Evolutionary conservation across 176 grass and related monocot genomes (phyloP), one percentile per base, ranked within the genome.

Genomic region (Lolium perenne): DNA sequence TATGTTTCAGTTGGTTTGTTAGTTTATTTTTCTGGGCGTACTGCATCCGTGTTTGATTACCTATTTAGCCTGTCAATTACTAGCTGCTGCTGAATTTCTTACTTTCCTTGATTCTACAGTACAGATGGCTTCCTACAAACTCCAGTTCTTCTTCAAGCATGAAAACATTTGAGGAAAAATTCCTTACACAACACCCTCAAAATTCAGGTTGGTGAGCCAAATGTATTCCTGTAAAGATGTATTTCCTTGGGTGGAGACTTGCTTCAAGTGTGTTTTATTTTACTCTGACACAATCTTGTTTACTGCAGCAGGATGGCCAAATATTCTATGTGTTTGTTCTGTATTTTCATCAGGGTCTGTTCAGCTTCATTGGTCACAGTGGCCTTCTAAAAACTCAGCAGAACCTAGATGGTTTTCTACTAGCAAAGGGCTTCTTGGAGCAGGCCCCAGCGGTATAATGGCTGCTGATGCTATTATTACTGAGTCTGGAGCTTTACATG

Each of bases 321-420:
- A 72, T 79, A 90, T 96, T 67, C 88, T 94, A 21, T 99, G 97
- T 2, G 86, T 99, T 80, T 99, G 97, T 77, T 99, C 97, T 67
- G 97, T 99, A 74, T 99, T 99, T 89, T 99, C 94, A 82, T 99
- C 97, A 60, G 97, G 97, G 61, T 96, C 97, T 88, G 90, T 99
- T 68, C 97, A 99, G 80, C 97, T 99, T 83, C 94, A 99, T 82
- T 99, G 97, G 97, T 90, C 90, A 76, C 92, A 94, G 54, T 96
- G 90, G 90, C 97, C 94, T 77, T 84, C 90, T 77, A 85, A 85
- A 94, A 99, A 91, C 69, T 90, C 84, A 82, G 73, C 87, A 86
- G 86, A 75, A 18, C 78, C 90, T 86, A 87, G 83, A 96, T 99
- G 97, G 97, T 99, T 99, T 86, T 96, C 88, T 71, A 99, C 97